phyloP scores from a whole-genome alignment of 2,329 filamentous ascomycete genomes.

The Diaporthe destruens region DNA sequence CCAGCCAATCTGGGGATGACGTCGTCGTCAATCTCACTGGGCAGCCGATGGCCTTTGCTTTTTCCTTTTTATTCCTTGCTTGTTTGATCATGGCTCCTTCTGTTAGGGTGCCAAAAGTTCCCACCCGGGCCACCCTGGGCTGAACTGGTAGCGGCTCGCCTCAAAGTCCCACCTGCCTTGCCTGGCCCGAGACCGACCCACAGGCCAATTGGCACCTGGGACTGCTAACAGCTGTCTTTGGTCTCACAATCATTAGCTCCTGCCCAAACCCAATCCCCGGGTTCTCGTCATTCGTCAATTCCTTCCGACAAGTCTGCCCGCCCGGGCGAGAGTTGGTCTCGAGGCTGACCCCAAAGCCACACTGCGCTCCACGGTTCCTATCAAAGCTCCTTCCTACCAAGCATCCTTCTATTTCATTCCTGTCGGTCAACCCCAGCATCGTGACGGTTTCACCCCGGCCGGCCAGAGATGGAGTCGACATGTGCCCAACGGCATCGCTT shows the following conservation, averaged over 20 bases:
- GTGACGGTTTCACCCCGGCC: background rate
- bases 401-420: background rate
- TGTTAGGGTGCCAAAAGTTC: constrained; percentile 22
- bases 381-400: background rate
- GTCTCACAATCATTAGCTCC: background rate
- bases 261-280: constrained; percentile 14
- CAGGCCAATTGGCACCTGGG: constrained; percentile 12
- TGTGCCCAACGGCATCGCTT: background rate
- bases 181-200: constrained; percentile 3
- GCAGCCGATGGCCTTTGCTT: constrained; percentile 24
- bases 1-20: constrained; percentile 36
- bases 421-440: background rate
- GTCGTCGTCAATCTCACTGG: constrained; percentile 22
- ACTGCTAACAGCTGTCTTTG: constrained; percentile 33
- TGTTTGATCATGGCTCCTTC: background rate
- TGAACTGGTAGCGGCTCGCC: too few relatives aligned
- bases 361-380: background rate
- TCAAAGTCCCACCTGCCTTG: too few relatives aligned
- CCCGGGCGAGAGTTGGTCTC: background rate
- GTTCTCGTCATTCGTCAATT: constrained; percentile 38
- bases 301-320: constrained; percentile 10
- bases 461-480: background rate
- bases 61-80: background rate
- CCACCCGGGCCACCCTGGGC: too few relatives aligned
- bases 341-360: background rate